These are phyloP conservation scores for Scheffersomyces insectosa DNA, from an alignment of 1,139 yeast species.

Conservation along the genomic window DNA sequence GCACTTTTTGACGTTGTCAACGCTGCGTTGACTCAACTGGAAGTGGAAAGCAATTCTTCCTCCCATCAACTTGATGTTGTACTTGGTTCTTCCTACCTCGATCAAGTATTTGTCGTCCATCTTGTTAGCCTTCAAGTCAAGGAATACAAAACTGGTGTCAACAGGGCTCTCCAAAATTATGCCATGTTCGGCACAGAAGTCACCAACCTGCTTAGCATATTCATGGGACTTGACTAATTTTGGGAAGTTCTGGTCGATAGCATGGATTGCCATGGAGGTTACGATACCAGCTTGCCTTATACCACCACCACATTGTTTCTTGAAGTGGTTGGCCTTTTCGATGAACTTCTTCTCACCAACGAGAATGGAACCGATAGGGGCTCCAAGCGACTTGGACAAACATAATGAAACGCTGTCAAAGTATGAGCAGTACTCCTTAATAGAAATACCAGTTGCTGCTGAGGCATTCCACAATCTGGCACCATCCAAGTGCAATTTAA, in stretches of 20 bases:
- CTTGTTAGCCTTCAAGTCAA: constrained; percentile 35
- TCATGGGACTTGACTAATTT: constrained; percentile 57
- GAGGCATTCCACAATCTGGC: constrained; percentile 51
- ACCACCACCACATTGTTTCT: constrained; percentile 51
- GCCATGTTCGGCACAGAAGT: constrained; percentile 54
- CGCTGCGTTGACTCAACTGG: constrained; percentile 67
- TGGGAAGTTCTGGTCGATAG: constrained; percentile 40
- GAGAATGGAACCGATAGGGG: constrained; percentile 48
- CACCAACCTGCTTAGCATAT: constrained; percentile 66
- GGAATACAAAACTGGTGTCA: constrained; percentile 43
- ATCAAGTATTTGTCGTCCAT: constrained; percentile 53
- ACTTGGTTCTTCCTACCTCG: constrained; percentile 55
- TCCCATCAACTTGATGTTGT: constrained; percentile 67
- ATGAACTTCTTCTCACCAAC: constrained; percentile 36
- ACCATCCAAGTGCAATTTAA: constrained; percentile 46
- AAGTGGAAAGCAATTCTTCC: constrained; percentile 83
- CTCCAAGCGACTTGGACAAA: constrained; percentile 47
- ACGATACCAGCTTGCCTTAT: constrained; percentile 47
- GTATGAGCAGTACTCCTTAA: constrained; percentile 38
- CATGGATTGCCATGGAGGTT: constrained; percentile 42
- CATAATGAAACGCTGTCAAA: constrained; percentile 50
- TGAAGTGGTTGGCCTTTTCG: constrained; percentile 46
- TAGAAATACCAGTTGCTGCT: constrained; percentile 39
- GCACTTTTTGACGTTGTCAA: constrained; percentile 64
- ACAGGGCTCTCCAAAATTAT: constrained; percentile 40